Conservation (phyloP, 2,329 filamentous ascomycete species). For the Apiospora rasikravindrae region DNA sequence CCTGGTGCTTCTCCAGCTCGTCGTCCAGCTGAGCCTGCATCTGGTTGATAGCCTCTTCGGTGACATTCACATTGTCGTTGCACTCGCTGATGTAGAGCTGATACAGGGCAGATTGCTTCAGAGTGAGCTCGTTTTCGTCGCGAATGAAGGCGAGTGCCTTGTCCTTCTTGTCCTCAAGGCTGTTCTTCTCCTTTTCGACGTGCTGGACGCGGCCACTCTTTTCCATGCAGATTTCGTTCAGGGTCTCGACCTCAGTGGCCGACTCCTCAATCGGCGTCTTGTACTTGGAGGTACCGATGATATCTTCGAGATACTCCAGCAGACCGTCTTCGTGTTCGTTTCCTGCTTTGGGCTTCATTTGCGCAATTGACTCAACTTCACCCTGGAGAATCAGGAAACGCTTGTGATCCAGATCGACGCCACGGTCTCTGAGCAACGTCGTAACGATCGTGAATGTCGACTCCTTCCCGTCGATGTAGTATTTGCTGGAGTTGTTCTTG, state of each 20-base stretch:
- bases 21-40: constrained; percentile 85
- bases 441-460: constrained; percentile 95
- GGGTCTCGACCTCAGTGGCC: constrained; percentile 83
- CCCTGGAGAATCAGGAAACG: constrained; percentile 96
- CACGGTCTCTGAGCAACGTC: constrained; percentile 81
- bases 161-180: constrained; percentile 95
- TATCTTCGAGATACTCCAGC: constrained; percentile 96
- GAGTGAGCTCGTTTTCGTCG: constrained; percentile 89
- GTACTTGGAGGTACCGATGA: constrained; percentile 98
- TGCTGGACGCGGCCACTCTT: constrained; percentile 96
- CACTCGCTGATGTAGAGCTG: constrained; percentile 91
- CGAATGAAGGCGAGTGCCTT: constrained; percentile 86
- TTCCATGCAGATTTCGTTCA: constrained; percentile 94
- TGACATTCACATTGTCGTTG: constrained; percentile 85
- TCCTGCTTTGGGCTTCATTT: constrained; percentile 97
- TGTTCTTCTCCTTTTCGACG: constrained; percentile 95
- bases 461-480: constrained; percentile 90
- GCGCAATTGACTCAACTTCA: constrained; percentile 97
- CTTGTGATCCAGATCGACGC: constrained; percentile 96
- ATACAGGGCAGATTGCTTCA: constrained; percentile 90
- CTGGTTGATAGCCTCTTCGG: constrained; percentile 87
- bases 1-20: constrained; percentile 90
- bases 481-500: constrained; percentile 98
- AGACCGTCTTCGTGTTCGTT: constrained; percentile 97
- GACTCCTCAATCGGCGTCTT: constrained; percentile 96